Base-by-base conservation (phyloP, 805 yeast species). In the Zygosaccharomyces pseudorouxii region DNA sequence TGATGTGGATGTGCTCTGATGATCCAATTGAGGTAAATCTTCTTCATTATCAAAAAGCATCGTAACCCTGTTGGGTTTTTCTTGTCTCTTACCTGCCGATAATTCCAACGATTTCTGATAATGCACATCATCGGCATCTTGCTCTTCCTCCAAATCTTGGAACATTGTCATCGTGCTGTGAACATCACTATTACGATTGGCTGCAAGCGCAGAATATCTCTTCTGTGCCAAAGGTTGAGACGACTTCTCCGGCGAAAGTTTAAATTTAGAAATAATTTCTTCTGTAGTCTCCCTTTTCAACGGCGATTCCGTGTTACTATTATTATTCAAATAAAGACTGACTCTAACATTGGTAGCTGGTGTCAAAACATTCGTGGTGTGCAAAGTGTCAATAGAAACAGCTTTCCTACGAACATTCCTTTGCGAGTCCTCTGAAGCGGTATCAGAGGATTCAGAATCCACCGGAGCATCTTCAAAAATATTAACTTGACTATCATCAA, bases 281-380 rank as follows among this genome's bases (percentile, higher is more conserved):
- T 63, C 69, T 2, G 69, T 66, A 1, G 69, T 65, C 38, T 65
- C 68, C 16, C 69, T 54, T 12, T 59, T 58, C 11, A 65, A 45
- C 9, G 51, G 46, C 3, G 55, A 47, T 27, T 52, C 49, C 5
- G 52, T 41, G 19, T 45, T 48, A 19, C 40, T 37, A 19, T 58
- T 57, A 33, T 55, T 58, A 39, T 59, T 62, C 9, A 53, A 58
- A 44, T 65, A 64, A 11, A 65, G 43, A 44, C 69, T 64, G 3
- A 64, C 67, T 45, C 69, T 58, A 1, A 66, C 65, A 49, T 65
- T 62, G 2, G 70, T 55, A 9, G 62, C 57, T 18, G 67, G 64
- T 2, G 68, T 49, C 36, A 62, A 44, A 7, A 65, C 56, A 42
- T 60, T 57, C 2, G 63, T 58, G 1, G 62, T 62, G 46, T 62